These are phyloP conservation scores for Ganoderma meredithae DNA, from an alignment of 1,284 basidiomycete genomes.

Conservation along the genomic window DNA sequence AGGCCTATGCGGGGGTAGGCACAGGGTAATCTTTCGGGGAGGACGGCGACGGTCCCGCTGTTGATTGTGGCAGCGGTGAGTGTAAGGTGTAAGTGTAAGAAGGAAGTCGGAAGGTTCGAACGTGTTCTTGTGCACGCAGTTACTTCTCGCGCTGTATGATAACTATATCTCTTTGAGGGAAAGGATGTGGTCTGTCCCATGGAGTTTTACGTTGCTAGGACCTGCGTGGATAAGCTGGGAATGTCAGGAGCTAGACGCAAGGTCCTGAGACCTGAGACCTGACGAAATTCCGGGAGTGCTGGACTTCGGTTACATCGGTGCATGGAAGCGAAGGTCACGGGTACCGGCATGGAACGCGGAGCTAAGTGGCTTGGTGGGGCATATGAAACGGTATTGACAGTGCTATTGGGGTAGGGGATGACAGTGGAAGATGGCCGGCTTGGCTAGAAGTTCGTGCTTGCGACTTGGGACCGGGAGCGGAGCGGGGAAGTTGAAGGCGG, in stretches of 20 bases:
- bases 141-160: constrained; percentile 2
- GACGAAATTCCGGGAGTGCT: too few relatives aligned
- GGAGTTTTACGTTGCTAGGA: too few relatives aligned
- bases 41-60: not conserved
- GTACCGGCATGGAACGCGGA: not conserved
- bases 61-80: too few relatives aligned
- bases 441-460: not conserved
- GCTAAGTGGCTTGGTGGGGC: not conserved
- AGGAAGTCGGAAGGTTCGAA: not conserved
- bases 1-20: not conserved
- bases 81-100: not conserved
- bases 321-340: too few relatives aligned
- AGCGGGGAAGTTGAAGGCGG: too few relatives aligned
- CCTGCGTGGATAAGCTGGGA: too few relatives aligned
- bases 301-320: too few relatives aligned
- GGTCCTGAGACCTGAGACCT: too few relatives aligned
- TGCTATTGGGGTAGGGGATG: not conserved
- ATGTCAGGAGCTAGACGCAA: too few relatives aligned
- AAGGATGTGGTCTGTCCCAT: not conserved
- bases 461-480: not conserved
- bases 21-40: not conserved
- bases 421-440: not conserved
- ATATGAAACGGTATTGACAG: not conserved
- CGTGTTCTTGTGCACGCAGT: not conserved
- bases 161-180: not conserved